Conservation (phyloP, 2,329 filamentous ascomycete species). For the Aspergillus sojae region DNA sequence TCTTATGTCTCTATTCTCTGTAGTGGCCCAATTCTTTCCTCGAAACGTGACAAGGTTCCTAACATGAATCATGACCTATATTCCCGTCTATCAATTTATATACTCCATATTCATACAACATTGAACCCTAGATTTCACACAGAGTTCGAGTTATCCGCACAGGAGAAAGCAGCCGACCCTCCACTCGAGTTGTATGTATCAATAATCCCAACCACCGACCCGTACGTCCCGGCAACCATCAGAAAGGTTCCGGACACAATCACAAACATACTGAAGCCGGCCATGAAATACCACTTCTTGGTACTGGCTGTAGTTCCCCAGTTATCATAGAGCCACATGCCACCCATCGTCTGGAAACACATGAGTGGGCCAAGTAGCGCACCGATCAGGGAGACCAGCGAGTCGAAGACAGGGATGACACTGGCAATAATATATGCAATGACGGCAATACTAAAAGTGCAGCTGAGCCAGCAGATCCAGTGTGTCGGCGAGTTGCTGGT, state of each 20-base stretch:
- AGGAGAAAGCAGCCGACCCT: constrained; percentile 45
- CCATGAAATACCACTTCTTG: constrained; percentile 20
- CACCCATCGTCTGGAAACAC: constrained; percentile 22
- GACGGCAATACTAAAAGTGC: constrained; percentile 21
- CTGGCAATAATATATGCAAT: constrained; percentile 31
- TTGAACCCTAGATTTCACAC: not conserved
- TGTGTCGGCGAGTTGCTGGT: constrained; percentile 24
- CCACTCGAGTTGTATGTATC: constrained; percentile 35
- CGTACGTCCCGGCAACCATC: constrained; percentile 50
- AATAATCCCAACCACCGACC: constrained; percentile 45
- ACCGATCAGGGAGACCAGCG: constrained; percentile 29
- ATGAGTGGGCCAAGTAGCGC: constrained; percentile 27
- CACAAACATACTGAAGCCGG: constrained; percentile 34
- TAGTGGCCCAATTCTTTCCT: not conserved
- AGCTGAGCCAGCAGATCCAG: constrained; percentile 29
- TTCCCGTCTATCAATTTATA: not conserved
- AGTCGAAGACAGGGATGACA: constrained; percentile 29
- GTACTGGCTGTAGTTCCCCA: constrained; percentile 33
- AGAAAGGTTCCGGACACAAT: constrained; percentile 44
- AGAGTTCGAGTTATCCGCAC: constrained; percentile 45
- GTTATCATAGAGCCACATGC: constrained; percentile 41
- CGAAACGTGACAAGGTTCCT: not conserved
- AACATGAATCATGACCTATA: not conserved
- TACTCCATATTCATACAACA: not conserved
- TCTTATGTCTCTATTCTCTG: not conserved